Evolutionary conservation across 257 asterid genomes (phyloP).

Genomic region (Gentiana dahurica): DNA sequence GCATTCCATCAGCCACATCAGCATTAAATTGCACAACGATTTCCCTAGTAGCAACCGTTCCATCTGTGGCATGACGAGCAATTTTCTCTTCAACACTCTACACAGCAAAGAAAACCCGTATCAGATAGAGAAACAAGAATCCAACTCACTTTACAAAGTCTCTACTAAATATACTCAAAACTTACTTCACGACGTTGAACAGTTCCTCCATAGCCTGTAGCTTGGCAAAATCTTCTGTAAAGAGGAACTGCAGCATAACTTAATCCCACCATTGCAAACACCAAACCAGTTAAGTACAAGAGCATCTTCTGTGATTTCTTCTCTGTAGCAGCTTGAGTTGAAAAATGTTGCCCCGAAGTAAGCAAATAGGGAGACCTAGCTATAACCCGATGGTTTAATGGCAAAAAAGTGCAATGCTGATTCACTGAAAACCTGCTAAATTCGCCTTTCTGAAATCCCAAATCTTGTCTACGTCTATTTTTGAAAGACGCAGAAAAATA

Average conservation of each 20-base stretch:
- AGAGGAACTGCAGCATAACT: constrained; percentile 97
- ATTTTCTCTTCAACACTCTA: constrained; percentile 92
- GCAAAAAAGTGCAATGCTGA: constrained; percentile 6
- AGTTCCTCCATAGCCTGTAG: constrained; percentile 98
- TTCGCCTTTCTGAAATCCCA: constrained; percentile 21
- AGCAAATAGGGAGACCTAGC: constrained; percentile 16
- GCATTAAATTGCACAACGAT: constrained; percentile 91
- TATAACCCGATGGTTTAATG: constrained; percentile 20
- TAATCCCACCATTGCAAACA: constrained; percentile 81
- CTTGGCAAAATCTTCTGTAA: constrained; percentile 93
- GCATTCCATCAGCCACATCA: constrained; percentile 98
- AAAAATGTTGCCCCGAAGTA: constrained; percentile 32
- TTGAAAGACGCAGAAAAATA: constrained; percentile 16
- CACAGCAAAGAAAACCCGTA: constrained; percentile 5
- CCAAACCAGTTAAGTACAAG: constrained; percentile 72
- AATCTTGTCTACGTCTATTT: constrained; percentile 12
- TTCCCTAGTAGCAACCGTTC: constrained; percentile 62
- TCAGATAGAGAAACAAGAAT: constrained; percentile 1
- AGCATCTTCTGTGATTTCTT: constrained; percentile 75
- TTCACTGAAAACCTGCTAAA: constrained; percentile 12
- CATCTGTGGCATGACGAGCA: constrained; percentile 79
- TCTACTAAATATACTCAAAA: constrained; percentile 6
- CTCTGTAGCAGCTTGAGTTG: constrained; percentile 45
- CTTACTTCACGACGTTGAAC: constrained; percentile 81
- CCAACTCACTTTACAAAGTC: background rate